Evolutionary conservation across 768 basidiomycete species (phyloP).

Genomic region (Mrakia blollopis): DNA sequence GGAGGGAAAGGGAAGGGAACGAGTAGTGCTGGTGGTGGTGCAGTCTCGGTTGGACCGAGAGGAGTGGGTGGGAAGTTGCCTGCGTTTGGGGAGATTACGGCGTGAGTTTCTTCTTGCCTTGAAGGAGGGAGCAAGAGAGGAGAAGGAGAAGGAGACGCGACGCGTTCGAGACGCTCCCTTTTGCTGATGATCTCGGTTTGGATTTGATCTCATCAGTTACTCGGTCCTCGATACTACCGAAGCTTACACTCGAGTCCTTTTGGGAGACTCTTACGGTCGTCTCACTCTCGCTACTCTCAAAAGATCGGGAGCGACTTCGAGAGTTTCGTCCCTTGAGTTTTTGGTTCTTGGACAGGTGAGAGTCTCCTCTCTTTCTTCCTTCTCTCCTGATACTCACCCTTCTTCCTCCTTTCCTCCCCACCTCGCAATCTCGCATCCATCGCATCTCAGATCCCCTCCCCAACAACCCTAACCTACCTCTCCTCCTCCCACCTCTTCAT

Average conservation of each 20-base stretch:
- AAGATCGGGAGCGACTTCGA: slow-evolving; percentile 34
- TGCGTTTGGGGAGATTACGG: slow-evolving; percentile 70
- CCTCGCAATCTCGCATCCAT: background rate
- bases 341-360: slow-evolving; percentile 68
- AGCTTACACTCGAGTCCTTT: slow-evolving; percentile 8
- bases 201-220: background rate
- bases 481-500: slow-evolving; percentile 65
- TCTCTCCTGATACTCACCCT: background rate
- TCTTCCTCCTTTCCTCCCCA: too few species aligned
- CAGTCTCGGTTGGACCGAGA: background rate
- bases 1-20: slow-evolving; percentile 16
- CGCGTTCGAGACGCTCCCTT: background rate
- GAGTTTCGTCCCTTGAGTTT: slow-evolving; percentile 48
- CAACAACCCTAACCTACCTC: slow-evolving; percentile 67
- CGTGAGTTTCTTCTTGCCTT: slow-evolving; percentile 50
- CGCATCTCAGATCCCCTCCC: slow-evolving; percentile 57
- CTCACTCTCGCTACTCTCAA: slow-evolving; percentile 62
- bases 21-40: too few species aligned
- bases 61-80: slow-evolving; percentile 47
- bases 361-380: background rate
- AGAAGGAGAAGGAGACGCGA: background rate
- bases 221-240: slow-evolving; percentile 20
- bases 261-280: slow-evolving; percentile 65
- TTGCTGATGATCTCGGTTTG: background rate
- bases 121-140: background rate